Conservation (phyloP, 495 filamentous ascomycete species). For the Bathelium albidoporum region DNA sequence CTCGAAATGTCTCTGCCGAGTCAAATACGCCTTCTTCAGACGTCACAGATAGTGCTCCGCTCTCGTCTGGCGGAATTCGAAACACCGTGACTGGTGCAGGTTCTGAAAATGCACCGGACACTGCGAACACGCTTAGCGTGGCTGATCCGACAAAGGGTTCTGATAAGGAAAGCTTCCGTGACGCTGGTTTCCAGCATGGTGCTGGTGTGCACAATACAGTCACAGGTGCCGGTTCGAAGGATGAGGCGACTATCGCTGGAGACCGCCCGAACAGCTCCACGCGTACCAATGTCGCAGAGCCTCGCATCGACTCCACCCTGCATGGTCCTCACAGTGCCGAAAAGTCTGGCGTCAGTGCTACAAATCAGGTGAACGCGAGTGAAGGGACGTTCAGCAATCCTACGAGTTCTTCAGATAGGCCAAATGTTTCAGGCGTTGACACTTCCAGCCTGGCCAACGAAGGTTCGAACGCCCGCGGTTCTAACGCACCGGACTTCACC, state of each 20-base stretch:
- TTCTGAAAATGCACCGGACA: background rate
- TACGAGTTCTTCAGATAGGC: background rate
- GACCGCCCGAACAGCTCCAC: conserved; percentile 33
- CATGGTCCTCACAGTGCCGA: conserved; percentile 1
- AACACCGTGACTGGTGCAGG: background rate
- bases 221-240: background rate
- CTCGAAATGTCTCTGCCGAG: background rate
- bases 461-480: conserved; percentile 19
- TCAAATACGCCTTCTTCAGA: background rate
- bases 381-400: too few species aligned
- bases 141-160: background rate
- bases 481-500: conserved; percentile 32
- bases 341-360: too few species aligned
- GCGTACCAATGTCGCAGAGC: conserved; percentile 37
- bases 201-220: background rate
- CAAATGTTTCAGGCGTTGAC: background rate
- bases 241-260: conserved; percentile 20
- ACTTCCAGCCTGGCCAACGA: background rate
- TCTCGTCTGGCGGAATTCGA: background rate
- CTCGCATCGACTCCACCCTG: conserved; percentile 35
- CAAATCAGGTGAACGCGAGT: too few species aligned
- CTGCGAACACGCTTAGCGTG: background rate
- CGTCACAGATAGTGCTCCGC: background rate
- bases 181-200: background rate
- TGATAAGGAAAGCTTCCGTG: background rate